Percentiles rank a stretch among this genome's conserved stretches.
Evolutionary conservation across 768 basidiomycete species (phyloP).

Genomic region (Hygrocybe punicea): DNA sequence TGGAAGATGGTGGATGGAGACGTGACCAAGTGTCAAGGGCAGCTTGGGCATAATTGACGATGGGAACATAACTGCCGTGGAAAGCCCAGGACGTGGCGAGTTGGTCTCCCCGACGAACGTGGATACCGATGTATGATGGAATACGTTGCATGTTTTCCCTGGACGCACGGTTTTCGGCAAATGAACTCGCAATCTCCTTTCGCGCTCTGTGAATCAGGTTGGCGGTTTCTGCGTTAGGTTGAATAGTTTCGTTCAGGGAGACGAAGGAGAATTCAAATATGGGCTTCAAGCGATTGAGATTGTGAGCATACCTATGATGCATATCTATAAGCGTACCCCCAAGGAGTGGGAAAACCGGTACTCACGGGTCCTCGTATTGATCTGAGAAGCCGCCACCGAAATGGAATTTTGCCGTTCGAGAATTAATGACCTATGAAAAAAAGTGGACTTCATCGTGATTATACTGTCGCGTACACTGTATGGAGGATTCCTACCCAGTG

Average conservation of each 20-base stretch:
- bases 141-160: not conserved
- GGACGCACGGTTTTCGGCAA: constrained; percentile 6
- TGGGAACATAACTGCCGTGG: constrained; percentile 45
- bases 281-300: constrained; percentile 54
- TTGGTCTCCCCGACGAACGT: constrained; percentile 63
- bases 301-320: constrained; percentile 46
- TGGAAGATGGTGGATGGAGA: constrained; percentile 18
- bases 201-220: constrained; percentile 50
- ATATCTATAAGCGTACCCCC: constrained; percentile 3
- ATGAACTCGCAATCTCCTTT: constrained; percentile 38
- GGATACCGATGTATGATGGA: constrained; percentile 49
- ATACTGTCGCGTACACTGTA: not conserved
- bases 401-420: constrained; percentile 63
- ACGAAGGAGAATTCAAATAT: constrained; percentile 46
- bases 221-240: constrained; percentile 45
- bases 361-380: constrained; percentile 63
- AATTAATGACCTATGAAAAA: constrained; percentile 51
- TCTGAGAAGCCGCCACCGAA: constrained; percentile 54
- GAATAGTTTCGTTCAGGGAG: constrained; percentile 53
- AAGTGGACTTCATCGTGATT: not conserved
- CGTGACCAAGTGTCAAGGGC: constrained; percentile 43
- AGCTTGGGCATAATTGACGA: constrained; percentile 46
- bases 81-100: constrained; percentile 44
- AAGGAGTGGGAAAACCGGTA: constrained; percentile 9
- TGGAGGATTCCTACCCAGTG: constrained; percentile 52